phyloP scores from a whole-genome alignment of 192 early-diverging fungal species.

The Rhizophagus prolifer region DNA sequence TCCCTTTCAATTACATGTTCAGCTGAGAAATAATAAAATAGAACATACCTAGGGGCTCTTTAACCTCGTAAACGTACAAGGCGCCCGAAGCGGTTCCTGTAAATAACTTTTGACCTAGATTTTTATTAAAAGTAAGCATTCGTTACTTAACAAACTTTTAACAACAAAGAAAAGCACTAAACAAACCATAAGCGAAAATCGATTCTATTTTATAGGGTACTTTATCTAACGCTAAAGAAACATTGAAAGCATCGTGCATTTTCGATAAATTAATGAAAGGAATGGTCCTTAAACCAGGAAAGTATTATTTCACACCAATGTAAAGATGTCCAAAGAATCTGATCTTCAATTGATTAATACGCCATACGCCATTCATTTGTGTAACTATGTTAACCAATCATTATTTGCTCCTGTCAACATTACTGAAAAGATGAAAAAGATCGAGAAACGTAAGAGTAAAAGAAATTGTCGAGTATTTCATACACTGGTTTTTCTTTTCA shows the following conservation, averaged over 20 bases:
- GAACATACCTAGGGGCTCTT: conserved; percentile 52
- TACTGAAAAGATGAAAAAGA: no score
- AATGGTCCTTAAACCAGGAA: no score
- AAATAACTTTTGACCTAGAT: conserved; percentile 66
- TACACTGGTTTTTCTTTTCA: no score
- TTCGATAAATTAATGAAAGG: background rate
- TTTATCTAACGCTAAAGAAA: conserved; percentile 71
- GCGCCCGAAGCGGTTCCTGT: conserved; percentile 69
- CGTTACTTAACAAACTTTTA: background rate
- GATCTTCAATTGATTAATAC: no score
- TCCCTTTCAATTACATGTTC: background rate
- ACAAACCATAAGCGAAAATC: conserved; percentile 61
- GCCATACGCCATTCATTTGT: no score
- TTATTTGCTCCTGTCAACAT: no score
- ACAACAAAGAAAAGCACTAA: background rate
- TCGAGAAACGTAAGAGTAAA: no score
- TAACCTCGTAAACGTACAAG: conserved; percentile 67
- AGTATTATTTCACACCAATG: no score
- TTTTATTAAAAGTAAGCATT: conserved; percentile 24
- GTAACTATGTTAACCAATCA: no score
- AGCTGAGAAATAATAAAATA: background rate
- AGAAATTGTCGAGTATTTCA: no score
- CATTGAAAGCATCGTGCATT: conserved; percentile 81
- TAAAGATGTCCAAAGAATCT: no score
- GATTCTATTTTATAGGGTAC: conserved; percentile 70